Conservation (phyloP, 192 early-diverging fungal species). For the Linnemannia zychae region DNA sequence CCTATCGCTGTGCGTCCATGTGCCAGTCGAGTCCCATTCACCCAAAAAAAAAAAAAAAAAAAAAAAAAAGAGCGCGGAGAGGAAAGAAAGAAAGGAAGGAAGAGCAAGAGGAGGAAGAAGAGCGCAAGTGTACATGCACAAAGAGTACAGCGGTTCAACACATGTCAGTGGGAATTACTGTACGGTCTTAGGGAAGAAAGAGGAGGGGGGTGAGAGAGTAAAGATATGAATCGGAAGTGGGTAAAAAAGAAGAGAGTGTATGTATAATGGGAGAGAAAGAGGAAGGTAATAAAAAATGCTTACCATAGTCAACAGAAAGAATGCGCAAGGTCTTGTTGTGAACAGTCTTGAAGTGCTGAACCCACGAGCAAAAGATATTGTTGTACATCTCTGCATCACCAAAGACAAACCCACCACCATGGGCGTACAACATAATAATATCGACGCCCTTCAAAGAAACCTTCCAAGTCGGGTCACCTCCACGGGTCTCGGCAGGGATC, state of each 20-base stretch:
- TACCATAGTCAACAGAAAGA: constrained; percentile 52
- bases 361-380: constrained; percentile 57
- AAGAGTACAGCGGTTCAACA: background rate
- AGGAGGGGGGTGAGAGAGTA: background rate
- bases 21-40: background rate
- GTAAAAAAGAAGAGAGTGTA: background rate
- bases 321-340: constrained; percentile 53
- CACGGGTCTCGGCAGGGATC: constrained; percentile 51
- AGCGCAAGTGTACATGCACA: background rate
- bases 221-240: background rate
- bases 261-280: background rate
- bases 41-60: constrained; percentile 17
- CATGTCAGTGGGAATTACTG: background rate
- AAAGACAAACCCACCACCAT: constrained; percentile 55
- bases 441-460: constrained; percentile 52
- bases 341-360: constrained; percentile 48
- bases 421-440: constrained; percentile 51
- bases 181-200: background rate
- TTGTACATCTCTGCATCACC: constrained; percentile 59
- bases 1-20: background rate
- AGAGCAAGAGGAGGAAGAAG: background rate
- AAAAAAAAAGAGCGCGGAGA: constrained; percentile 15
- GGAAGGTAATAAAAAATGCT: background rate
- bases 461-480: constrained; percentile 46
- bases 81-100: background rate